Base-by-base conservation (phyloP, 805 yeast genomes). In the Saturnispora sekii region DNA sequence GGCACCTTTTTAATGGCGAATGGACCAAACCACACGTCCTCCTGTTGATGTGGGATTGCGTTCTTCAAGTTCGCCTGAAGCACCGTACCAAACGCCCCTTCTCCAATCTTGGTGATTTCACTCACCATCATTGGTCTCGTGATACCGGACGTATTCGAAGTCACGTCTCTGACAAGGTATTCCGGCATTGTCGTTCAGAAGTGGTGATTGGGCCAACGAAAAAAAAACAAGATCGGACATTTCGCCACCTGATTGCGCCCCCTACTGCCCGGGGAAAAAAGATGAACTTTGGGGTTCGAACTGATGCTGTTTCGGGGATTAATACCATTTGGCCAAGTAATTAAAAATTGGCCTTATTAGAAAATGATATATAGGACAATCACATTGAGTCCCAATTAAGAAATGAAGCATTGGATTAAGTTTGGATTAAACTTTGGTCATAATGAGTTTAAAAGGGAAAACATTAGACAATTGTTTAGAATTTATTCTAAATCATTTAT, bases 71-170 rank as follows among this genome's bases (percentile, higher is more conserved):
- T 75, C 1, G 93, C 90, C 58, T 83, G 88, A 11, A 81, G 80
- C 9, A 84, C 94, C 2, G 86, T 82, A 33, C 94, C 94, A 57
- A 84, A 84, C 5, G 93, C 93, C 35, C 94, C 94, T 62, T 84
- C 86, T 10, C 94, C 94, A 42, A 84, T 81, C 55, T 78, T 76
- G 47, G 79, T 79, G 58, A 79, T 77, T 56, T 84, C 90, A 52
- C 72, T 76, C 17, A 84, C 74, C 32, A 77, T 65, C 90, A 84
- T 84, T 43, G 78, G 75, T 53, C 70, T 68, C 6, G 73, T 64
- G 11, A 63, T 60, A 38, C 73, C 72, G 2, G 81, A 70, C 44
- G 68, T 67, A 58, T 79, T 81, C 43, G 80, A 74, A 32, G 80
- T 74, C 39, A 84, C 90, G 58, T 74, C 77, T 49, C 75, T 67